These are phyloP conservation scores for Geoglossum glabrum DNA, from an alignment of 495 filamentous ascomycete species.

Conservation along the genomic window DNA sequence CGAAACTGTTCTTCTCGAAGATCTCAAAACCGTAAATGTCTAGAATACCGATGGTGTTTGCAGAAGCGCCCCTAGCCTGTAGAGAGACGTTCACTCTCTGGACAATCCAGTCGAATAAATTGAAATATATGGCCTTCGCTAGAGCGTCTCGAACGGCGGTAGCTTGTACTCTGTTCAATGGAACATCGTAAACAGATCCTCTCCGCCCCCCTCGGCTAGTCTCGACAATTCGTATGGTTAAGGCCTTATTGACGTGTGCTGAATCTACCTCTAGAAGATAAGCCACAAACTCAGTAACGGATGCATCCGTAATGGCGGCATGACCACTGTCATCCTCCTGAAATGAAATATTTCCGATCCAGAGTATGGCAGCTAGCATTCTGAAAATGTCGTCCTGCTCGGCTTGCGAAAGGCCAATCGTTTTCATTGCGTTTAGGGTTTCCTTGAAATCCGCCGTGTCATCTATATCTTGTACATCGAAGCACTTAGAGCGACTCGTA, in stretches of 20 bases:
- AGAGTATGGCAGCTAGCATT: conserved; percentile 81
- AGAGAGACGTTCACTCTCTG: conserved; percentile 78
- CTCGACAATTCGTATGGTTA: conserved; percentile 78
- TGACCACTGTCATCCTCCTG: conserved; percentile 75
- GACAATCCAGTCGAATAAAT: conserved; percentile 98
- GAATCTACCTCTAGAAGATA: conserved; percentile 83
- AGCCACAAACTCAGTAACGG: conserved; percentile 80
- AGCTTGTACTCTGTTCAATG: conserved; percentile 81
- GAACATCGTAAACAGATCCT: conserved; percentile 76
- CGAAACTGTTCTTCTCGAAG: conserved; percentile 97
- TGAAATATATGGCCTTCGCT: conserved; percentile 88
- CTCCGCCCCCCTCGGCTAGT: conserved; percentile 65
- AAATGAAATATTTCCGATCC: conserved; percentile 88
- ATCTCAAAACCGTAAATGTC: conserved; percentile 99
- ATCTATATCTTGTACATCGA: conserved; percentile 82
- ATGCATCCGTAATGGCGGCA: conserved; percentile 65
- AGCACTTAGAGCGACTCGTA: conserved; percentile 83
- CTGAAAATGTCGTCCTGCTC: conserved; percentile 97
- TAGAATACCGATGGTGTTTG: conserved; percentile 86
- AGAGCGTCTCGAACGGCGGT: conserved; percentile 81
- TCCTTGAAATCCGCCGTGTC: conserved; percentile 81
- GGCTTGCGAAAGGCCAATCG: conserved; percentile 70
- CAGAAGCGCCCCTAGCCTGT: conserved; percentile 49
- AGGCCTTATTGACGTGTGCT: conserved; percentile 60
- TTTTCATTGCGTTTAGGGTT: conserved; percentile 81